Evolutionary conservation across 148 eudicot genomes (phyloP), one percentile per base, ranked within the genome.

Genomic region (Euryodendron excelsum): DNA sequence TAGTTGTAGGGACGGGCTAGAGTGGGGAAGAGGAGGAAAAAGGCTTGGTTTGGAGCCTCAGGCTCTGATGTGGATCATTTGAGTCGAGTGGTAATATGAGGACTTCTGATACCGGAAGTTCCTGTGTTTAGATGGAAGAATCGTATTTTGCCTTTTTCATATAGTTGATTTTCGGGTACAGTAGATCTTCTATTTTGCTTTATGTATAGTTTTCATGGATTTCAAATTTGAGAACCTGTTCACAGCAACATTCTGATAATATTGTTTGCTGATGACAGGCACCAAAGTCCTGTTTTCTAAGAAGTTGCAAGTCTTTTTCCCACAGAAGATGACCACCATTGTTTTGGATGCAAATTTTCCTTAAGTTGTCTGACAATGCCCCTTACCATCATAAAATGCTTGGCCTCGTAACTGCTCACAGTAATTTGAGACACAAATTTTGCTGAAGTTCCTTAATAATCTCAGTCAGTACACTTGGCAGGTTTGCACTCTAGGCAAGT

Each of bases 261-360:
- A n/a, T 69, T 17, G 67, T 39, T 15, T 36, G 64, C 36, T 56
- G 56, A 64, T 53, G 27, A 56, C 89, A 91, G 92, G 92, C 82
- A 27, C 82, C 68, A 48, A 82, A 79, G n/a, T 86, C 88, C 27
- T 90, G 91, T 82, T 83, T 89, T 88, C 76, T 86, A 36, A 72
- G 87, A 82, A 79, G 83, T 73, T 73, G 83, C 70, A 88, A 79
- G 78, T 78, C 87, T 15, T 41, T 75, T 25, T 47, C 87, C 68
- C 87, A 77, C 12, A 60, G 80, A 78, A 80, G 79, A 65, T 82
- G 78, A 82, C 37, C 8, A 21, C 8, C 62, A 55, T 37, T 17
- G 66, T 63, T 74, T 75, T 69, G 74, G 36, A 66, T 41, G 23
- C 36, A 56, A 80, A 12, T 73, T 37, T 74, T 66, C 63, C 80